Base-by-base conservation (phyloP, 257 asterid species). In the Lithospermum erythrorhizon region DNA sequence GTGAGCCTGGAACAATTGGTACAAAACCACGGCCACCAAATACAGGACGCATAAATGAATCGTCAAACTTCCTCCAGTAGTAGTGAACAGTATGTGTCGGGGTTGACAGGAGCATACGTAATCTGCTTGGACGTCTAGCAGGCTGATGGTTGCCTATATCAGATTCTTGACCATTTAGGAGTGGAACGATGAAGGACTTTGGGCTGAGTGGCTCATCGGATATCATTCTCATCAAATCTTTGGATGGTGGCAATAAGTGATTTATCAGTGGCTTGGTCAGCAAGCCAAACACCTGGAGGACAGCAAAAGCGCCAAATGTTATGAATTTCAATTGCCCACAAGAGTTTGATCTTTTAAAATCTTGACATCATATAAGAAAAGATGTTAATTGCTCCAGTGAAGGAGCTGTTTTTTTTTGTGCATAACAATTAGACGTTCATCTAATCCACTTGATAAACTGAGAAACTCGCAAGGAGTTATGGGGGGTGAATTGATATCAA, bases 201-300 rank as follows among this genome's bases (percentile, higher is more conserved):
- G 95, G 84, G 24, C 82, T 76, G 10, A 65, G 53, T 4, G 94
- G 73, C 32, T 93, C 97, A 2, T 93, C 78, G 27, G 98, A 86
- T 53, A 89, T 61, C 79, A 64, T 66, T 53, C 89, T 72, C 79
- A 13, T 73, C 68, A 78, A 75, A 8, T 76, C 74, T 58, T 74
- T 81, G 0, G 89, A 57, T 19, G 89, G 64, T 54, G 97, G 96
- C 73, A 76, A 71, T 68, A 86, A 58, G 64, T 68, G 74, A 65
- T 82, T 76, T 21, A 93, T 78, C 55, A 93, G 71, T 61, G 97
- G 99, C 72, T 93, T 84, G 9, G 99, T 93, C 71, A 93, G 61
- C 83, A 89, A 68, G 16, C 99, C 99, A 58, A 84, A 93, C 20
- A 93, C 99, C 99, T 93, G 83, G 72, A 63, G 57, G 25, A 60